These are phyloP conservation scores for Kitagawia praeruptora DNA, from an alignment of 129 eudicot species.

Conservation along the genomic window DNA sequence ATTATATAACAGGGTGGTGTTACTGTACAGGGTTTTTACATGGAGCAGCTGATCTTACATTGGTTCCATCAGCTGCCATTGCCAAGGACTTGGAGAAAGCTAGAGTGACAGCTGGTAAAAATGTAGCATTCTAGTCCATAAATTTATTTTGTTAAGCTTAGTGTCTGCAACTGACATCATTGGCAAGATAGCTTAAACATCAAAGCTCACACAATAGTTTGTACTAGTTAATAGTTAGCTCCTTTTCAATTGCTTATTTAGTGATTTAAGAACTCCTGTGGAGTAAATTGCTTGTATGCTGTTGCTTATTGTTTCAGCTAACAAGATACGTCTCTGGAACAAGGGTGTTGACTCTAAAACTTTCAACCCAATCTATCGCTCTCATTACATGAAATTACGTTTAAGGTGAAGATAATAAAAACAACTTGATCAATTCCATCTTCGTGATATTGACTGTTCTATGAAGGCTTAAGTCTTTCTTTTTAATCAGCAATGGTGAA, in stretches of 20 bases:
- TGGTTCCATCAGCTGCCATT: slow-evolving; percentile 96
- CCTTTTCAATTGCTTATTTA: too few relatives aligned
- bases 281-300: background rate
- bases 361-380: slow-evolving; percentile 75
- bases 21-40: slow-evolving; percentile 66
- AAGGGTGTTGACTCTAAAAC: slow-evolving; percentile 98
- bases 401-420: slow-evolving; percentile 37
- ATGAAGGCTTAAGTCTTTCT: slow-evolving; percentile 11
- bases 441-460: background rate
- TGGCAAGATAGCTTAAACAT: background rate
- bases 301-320: slow-evolving; percentile 39
- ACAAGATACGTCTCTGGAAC: slow-evolving; percentile 86
- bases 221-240: background rate
- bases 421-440: background rate
- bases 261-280: background rate
- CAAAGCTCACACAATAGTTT: background rate
- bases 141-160: background rate
- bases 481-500: slow-evolving; percentile 64
- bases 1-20: background rate
- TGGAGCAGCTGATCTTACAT: slow-evolving; percentile 92
- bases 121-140: background rate
- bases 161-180: background rate
- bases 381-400: slow-evolving; percentile 75
- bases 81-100: slow-evolving; percentile 78
- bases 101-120: slow-evolving; percentile 71